Evolutionary conservation across 306 rosid species (phyloP).

Genomic region (Glycine latifolia): DNA sequence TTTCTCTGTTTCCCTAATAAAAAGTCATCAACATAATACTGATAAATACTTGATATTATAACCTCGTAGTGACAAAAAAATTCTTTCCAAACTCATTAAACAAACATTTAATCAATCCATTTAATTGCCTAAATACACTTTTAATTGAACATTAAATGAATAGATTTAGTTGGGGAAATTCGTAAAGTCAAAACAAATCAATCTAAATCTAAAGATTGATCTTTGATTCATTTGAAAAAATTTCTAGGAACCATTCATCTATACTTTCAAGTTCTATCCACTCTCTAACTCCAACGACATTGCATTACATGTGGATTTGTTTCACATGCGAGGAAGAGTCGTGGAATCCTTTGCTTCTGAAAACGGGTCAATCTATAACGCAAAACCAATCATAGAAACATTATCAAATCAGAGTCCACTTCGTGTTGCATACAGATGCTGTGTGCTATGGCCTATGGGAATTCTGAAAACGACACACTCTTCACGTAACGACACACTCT

Average conservation of each 20-base stretch:
- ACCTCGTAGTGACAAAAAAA: too few species aligned
- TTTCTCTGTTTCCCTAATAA: too few species aligned
- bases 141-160: too few species aligned
- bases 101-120: neutral
- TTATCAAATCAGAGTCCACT: slow-evolving; percentile 27
- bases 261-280: too few species aligned
- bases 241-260: neutral
- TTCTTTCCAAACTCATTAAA: too few species aligned
- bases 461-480: neutral
- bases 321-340: neutral
- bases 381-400: neutral
- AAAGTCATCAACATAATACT: too few species aligned
- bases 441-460: neutral
- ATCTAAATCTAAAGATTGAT: neutral
- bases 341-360: slow-evolving; percentile 27
- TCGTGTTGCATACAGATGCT: slow-evolving; percentile 41
- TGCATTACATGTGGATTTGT: neutral
- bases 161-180: too few species aligned
- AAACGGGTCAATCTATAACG: neutral
- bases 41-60: too few species aligned
- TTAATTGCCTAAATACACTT: neutral
- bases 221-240: neutral
- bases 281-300: too few species aligned
- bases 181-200: neutral
- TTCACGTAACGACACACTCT: neutral